Base-by-base conservation (phyloP, 192 early-diverging fungal genomes). In the Radiomyces spectabilis region DNA sequence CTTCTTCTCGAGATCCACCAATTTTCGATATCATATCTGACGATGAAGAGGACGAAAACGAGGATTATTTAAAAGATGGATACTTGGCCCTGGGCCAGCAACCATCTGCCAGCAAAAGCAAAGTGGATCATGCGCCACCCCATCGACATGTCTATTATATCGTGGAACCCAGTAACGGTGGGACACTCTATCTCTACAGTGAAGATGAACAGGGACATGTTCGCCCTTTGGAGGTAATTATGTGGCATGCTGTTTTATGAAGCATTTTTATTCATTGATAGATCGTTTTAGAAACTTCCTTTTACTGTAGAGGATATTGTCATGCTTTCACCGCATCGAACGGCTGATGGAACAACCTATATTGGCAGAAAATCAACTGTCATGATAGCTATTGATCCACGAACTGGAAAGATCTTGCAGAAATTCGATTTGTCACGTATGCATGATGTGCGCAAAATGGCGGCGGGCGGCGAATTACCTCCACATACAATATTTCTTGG, bases 251-350 rank as follows among this genome's bases (percentile, higher is more conserved):
- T 19, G 25, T 42, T 26, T 34, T 40, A 32, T 43, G 26, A 19
- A 35, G 18, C 50, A 33, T 55, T n/a, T 38, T 30, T 45, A 24
- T 35, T 38, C 31, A 40, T 31, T 42, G 26, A 3, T 6, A 38
- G 19, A 6, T 48, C 47, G 33, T 19, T 53, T 30, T 22, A 83
- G 72, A 83, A 79, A 68, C 72, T 91, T 53, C 79, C 75, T 13
- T 66, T 81, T 19, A 78, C 86, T 0, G 74, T 94, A 42, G 84
- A 89, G 60, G 64, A 84, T 9, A 65, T 94, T 22, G 85, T 87
- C 0, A 72, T 77, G 33, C 66, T 65, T 38, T 80, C 79, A 25
- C 75, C 84, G 5, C 74, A 78, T 40, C 73, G 76, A 16, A 58
- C 69, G 16, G 56, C 62, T 16, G 77, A 73, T 38, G 76, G 74